Conservation (phyloP, 2,329 filamentous ascomycete species). For the Fusarium zealandicum region DNA sequence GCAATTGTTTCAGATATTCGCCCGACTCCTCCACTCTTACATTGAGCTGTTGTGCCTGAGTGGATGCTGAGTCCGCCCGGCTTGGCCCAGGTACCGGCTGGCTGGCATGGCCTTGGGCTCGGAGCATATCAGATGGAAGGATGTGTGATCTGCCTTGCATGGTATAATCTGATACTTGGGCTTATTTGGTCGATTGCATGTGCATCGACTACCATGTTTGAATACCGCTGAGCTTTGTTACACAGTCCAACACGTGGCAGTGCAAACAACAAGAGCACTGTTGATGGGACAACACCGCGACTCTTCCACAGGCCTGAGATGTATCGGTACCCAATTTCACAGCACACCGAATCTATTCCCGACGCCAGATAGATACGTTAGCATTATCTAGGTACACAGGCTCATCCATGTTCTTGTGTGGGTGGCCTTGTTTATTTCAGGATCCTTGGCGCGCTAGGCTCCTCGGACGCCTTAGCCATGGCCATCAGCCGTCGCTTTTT, state of each 20-base stretch:
- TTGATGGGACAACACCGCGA: conserved; percentile 1
- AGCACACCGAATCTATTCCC: conserved; percentile 19
- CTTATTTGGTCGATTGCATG: too few relatives aligned
- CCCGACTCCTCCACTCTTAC: conserved; percentile 2
- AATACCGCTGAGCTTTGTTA: neutral
- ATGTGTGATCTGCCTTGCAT: neutral
- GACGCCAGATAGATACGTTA: neutral
- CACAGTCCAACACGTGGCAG: conserved; percentile 6
- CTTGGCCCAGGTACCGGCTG: conserved; percentile 6
- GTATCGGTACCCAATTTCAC: conserved; percentile 6
- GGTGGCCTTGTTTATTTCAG: conserved; percentile 12
- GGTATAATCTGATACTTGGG: neutral
- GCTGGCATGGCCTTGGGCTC: neutral
- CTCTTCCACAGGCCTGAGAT: conserved; percentile 4
- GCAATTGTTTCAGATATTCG: conserved; percentile 6
- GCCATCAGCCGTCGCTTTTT: conserved; percentile 18
- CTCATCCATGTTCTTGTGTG: conserved; percentile 7
- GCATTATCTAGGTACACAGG: neutral
- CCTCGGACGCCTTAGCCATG: conserved; percentile 10
- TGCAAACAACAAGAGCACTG: neutral
- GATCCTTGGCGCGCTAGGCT: conserved; percentile 7
- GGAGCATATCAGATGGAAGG: neutral
- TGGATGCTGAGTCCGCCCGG: neutral
- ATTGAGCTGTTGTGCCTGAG: conserved; percentile 4
- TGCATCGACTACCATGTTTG: too few relatives aligned